A percentile compares a stretch with the other conserved stretches of the same genome.
phyloP scores from a whole-genome alignment of 805 yeast species.

The Saturnispora hagleri region DNA sequence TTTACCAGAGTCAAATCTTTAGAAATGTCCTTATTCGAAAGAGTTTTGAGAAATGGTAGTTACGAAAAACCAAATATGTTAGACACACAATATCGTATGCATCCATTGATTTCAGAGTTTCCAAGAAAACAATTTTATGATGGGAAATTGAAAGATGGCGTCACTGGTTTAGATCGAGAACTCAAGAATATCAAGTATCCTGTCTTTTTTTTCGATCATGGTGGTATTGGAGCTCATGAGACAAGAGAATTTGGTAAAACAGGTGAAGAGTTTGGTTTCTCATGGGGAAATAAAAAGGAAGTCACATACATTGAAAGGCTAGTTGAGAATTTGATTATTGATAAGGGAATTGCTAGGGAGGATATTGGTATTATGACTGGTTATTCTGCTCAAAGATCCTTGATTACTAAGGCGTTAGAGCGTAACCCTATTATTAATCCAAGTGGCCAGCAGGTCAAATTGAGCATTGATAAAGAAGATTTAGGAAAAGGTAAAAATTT shows the following conservation, averaged over 20 bases:
- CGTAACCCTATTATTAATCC: conserved; percentile 52
- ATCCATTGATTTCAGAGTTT: conserved; percentile 78
- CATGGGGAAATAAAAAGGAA: conserved; percentile 51
- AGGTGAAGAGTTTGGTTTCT: conserved; percentile 39
- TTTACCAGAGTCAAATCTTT: conserved; percentile 60
- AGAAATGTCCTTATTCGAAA: conserved; percentile 59
- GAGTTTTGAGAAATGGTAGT: conserved; percentile 53
- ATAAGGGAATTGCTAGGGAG: conserved; percentile 39
- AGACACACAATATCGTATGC: conserved; percentile 92
- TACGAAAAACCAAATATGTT: conserved; percentile 56
- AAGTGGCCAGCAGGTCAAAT: conserved; percentile 33
- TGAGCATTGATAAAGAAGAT: conserved; percentile 57
- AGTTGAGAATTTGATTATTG: conserved; percentile 42
- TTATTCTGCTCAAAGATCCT: conserved; percentile 66
- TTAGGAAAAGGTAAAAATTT: conserved; percentile 32
- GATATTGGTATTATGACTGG: conserved; percentile 66
- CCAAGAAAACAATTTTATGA: conserved; percentile 77
- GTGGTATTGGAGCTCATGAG: conserved; percentile 36
- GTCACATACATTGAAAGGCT: conserved; percentile 38
- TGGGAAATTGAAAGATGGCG: conserved; percentile 63
- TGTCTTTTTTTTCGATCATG: conserved; percentile 51
- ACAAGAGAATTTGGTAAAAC: conserved; percentile 36
- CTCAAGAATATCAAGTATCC: conserved; percentile 44
- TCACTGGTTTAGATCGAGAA: conserved; percentile 41
- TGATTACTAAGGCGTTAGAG: conserved; percentile 42